phyloP scores from a whole-genome alignment of 2,329 filamentous ascomycete species.

The Madurella fahalii region DNA sequence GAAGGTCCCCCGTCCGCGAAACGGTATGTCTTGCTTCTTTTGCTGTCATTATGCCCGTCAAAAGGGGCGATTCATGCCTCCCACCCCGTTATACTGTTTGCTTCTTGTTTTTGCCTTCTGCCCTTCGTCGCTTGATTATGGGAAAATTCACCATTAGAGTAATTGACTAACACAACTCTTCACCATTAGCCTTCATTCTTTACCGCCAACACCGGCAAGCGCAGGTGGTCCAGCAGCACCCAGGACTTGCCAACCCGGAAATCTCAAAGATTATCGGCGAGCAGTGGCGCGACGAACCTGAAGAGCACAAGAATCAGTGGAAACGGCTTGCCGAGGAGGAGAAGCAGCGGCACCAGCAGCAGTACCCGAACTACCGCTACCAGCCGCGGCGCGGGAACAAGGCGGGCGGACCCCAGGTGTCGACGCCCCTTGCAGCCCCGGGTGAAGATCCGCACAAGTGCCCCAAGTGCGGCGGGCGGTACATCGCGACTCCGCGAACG shows the following conservation, averaged over 20 bases:
- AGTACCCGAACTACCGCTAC: slow-evolving; percentile 93
- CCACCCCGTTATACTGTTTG: slow-evolving; percentile 8
- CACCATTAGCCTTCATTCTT: slow-evolving; percentile 80
- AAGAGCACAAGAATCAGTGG: slow-evolving; percentile 78
- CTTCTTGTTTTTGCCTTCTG: slow-evolving; percentile 13
- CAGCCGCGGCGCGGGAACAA: slow-evolving; percentile 69
- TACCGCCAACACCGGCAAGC: slow-evolving; percentile 93
- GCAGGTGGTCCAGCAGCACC: slow-evolving; percentile 73
- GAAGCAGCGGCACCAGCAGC: slow-evolving; percentile 80
- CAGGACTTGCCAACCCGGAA: slow-evolving; percentile 89
- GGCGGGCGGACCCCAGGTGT: slow-evolving; percentile 13
- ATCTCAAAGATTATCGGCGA: slow-evolving; percentile 96
- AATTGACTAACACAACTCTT: slow-evolving; percentile 28
- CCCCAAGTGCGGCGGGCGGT: slow-evolving; percentile 66
- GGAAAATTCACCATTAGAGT: not conserved
- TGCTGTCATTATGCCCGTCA: slow-evolving; percentile 12
- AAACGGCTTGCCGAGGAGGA: slow-evolving; percentile 88
- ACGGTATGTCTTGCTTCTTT: slow-evolving; percentile 44
- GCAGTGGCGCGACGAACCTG: slow-evolving; percentile 77
- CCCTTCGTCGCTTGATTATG: slow-evolving; percentile 10
- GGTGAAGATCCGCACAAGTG: slow-evolving; percentile 57
- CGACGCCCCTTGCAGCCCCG: slow-evolving; percentile 26
- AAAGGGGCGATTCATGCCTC: slow-evolving; percentile 7
- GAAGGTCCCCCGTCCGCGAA: slow-evolving; percentile 56
- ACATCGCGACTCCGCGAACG: slow-evolving; percentile 59